Percentiles rank a stretch among this genome's conserved stretches.
phyloP scores from a whole-genome alignment of 2,329 filamentous ascomycete species.

The Aureobasidium sp. region DNA sequence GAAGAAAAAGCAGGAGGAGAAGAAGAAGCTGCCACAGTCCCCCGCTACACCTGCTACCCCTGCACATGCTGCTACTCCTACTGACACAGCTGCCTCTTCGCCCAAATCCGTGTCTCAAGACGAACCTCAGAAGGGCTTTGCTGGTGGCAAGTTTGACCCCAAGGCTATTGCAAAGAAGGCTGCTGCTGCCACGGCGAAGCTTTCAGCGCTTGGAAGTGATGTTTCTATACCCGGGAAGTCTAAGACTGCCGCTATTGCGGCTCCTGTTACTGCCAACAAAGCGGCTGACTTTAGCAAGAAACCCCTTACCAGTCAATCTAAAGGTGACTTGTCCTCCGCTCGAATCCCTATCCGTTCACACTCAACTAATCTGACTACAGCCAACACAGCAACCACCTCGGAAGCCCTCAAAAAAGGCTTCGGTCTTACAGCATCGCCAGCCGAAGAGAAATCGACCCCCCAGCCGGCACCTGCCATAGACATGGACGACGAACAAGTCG shows the following conservation, averaged over 20 bases:
- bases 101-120: slow-evolving; percentile 15
- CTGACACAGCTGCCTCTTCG: slow-evolving; percentile 15
- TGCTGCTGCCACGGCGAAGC: slow-evolving; percentile 47
- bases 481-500: slow-evolving; percentile 82
- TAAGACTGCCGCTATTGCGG: slow-evolving; percentile 37
- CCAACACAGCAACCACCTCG: neutral
- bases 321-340: neutral
- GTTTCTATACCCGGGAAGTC: slow-evolving; percentile 43
- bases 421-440: slow-evolving; percentile 64
- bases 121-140: slow-evolving; percentile 54
- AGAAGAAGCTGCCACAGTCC: slow-evolving; percentile 52
- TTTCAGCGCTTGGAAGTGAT: slow-evolving; percentile 49
- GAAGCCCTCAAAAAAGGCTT: slow-evolving; percentile 48
- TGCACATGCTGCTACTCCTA: slow-evolving; percentile 20
- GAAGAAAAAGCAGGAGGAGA: slow-evolving; percentile 81
- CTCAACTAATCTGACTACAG: neutral
- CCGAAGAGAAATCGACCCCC: slow-evolving; percentile 54
- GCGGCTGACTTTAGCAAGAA: slow-evolving; percentile 19
- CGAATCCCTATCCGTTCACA: no score
- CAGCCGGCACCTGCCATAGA: slow-evolving; percentile 60
- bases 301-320: neutral
- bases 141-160: slow-evolving; percentile 71
- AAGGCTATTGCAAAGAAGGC: slow-evolving; percentile 80
- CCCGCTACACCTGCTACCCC: slow-evolving; percentile 12
- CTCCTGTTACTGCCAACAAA: slow-evolving; percentile 32